Conservation (phyloP, 2,329 filamentous ascomycete species). For the Sporothrix pseudoabietina region DNA sequence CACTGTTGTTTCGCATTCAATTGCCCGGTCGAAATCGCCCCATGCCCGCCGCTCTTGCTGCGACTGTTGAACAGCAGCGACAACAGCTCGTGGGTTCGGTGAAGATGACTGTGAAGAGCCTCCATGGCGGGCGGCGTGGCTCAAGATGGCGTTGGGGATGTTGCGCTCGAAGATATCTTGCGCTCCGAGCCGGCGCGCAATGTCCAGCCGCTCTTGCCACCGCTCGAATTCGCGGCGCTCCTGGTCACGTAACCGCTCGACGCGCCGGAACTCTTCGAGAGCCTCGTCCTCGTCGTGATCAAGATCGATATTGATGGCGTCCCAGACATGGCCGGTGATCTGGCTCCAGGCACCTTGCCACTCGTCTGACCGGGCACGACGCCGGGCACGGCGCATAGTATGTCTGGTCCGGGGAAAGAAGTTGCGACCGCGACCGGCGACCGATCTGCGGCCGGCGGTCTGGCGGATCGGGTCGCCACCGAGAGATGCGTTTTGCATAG, state of each 20-base stretch:
- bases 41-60: constrained; percentile 81
- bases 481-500: constrained; percentile 38
- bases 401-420: constrained; percentile 59
- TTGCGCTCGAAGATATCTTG: constrained; percentile 69
- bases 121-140: constrained; percentile 56
- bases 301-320: constrained; percentile 73
- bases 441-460: constrained; percentile 13
- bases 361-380: constrained; percentile 71
- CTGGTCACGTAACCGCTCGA: constrained; percentile 57
- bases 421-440: constrained; percentile 34
- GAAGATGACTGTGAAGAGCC: constrained; percentile 16
- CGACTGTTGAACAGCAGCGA: constrained; percentile 66
- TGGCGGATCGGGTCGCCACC: constrained; percentile 24
- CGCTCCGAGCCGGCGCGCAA: constrained; percentile 78
- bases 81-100: constrained; percentile 43
- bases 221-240: constrained; percentile 62
- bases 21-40: constrained; percentile 85
- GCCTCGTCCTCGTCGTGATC: constrained; percentile 78
- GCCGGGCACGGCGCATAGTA: constrained; percentile 57
- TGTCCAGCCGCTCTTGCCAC: constrained; percentile 82
- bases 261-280: constrained; percentile 56
- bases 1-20: constrained; percentile 61
- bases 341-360: constrained; percentile 86
- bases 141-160: constrained; percentile 59
- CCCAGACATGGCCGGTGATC: constrained; percentile 63